Conservation (phyloP, 768 basidiomycete species). For the Xerocomus potaroensis region DNA sequence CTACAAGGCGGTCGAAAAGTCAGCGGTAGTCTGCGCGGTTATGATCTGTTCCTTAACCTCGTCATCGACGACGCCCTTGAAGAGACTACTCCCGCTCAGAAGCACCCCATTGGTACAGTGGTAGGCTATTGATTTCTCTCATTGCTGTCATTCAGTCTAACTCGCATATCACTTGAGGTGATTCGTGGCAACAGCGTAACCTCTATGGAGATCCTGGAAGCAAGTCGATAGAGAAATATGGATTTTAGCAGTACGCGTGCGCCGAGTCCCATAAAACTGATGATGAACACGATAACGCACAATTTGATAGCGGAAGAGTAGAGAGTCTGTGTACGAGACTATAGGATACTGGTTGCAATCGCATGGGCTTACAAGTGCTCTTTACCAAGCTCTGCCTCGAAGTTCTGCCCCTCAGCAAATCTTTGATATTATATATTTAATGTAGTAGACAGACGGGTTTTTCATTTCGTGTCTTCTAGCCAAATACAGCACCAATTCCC, state of each 20-base stretch:
- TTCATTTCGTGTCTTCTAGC: no score
- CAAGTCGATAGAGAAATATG: slow-evolving; percentile 36
- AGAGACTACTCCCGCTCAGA: slow-evolving; percentile 85
- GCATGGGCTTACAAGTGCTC: no score
- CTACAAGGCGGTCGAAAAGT: slow-evolving; percentile 95
- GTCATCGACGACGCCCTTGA: slow-evolving; percentile 95
- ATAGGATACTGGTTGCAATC: no score
- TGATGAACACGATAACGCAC: no score
- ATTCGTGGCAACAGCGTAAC: slow-evolving; percentile 96
- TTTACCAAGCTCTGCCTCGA: no score
- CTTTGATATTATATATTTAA: no score
- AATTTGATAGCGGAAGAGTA: no score
- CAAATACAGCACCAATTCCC: slow-evolving; percentile 6
- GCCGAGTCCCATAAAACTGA: no score
- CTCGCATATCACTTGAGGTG: slow-evolving; percentile 50
- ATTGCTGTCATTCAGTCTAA: slow-evolving; percentile 1
- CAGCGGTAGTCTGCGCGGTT: slow-evolving; percentile 90
- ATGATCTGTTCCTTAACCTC: slow-evolving; percentile 97
- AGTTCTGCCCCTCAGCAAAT: no score
- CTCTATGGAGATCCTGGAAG: slow-evolving; percentile 86
- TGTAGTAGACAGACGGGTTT: no score
- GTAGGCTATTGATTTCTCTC: slow-evolving; percentile 49
- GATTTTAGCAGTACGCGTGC: background rate
- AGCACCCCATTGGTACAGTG: slow-evolving; percentile 87
- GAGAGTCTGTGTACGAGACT: no score